Base-by-base conservation (phyloP, 106 monocot species). In the Hemerocallis citrina region DNA sequence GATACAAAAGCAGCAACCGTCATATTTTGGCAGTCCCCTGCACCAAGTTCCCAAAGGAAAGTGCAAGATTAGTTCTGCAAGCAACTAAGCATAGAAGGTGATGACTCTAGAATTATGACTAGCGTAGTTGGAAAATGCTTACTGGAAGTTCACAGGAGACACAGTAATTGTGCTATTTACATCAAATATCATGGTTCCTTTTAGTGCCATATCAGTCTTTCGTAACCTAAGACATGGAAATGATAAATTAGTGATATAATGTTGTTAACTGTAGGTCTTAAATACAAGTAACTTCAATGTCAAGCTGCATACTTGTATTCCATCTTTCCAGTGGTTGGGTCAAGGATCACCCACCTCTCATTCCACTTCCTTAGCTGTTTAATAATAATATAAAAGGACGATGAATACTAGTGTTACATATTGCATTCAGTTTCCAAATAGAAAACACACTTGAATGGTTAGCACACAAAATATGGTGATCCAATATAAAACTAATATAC, bases 1-100 rank as follows among this genome's bases (percentile, higher is more conserved):
- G 96, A 98, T 98, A 98, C 96, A 98, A 31, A 98, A 91, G 77
- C 96, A 91, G 69, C 96, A 98, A 44, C 96, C 91, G 35, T 98
- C 84, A 75, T 91, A 98, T 66, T 98, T 98, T 55, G 87, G 84
- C 17, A 82, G 72, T 34, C 87, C 91, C 58, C 96, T 98, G 84
- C 74, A 88, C 57, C 77, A 57, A n/a, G n/a, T n/a, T n/a, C n/a
- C n/a, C 17, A 66, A 59, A 22, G 51, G 49, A 47, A 22, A 58
- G 24, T 20, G 2, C 6, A 39, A 55, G 7, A 55, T 22, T 23
- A 37, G 12, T 33, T 23, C 0, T 17, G 23, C 3, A 39, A 38
- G 22, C 6, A 39, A 11, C 13, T 59, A 11, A 39, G 8, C 30
- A 6, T 20, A 54, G 2, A 31, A 54, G 29, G 28, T 35, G 13